A percentile compares a stretch with the other conserved stretches of the same genome.
phyloP scores from a whole-genome alignment of 768 basidiomycete species.

The Holtermanniella nyarrowii region DNA sequence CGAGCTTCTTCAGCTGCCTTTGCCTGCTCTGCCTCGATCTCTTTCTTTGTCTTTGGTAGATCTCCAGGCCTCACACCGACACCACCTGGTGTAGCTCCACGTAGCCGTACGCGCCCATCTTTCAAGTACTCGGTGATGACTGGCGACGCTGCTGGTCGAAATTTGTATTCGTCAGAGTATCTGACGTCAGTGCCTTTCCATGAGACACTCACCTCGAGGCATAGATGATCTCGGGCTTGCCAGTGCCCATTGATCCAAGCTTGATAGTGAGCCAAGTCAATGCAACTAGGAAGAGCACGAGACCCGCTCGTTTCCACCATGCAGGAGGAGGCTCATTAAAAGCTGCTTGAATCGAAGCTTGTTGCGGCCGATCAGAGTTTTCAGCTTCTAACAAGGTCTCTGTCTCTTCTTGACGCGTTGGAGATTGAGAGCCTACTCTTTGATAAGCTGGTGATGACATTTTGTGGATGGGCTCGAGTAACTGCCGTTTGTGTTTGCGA shows the following conservation, averaged over 20 bases:
- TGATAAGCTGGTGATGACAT: constrained; percentile 8
- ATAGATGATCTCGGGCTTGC: constrained; percentile 49
- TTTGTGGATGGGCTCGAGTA: too few relatives aligned
- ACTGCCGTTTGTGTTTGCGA: too few relatives aligned
- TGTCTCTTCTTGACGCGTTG: background rate
- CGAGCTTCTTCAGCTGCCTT: constrained; percentile 29
- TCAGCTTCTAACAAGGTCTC: background rate
- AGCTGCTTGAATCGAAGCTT: constrained; percentile 25
- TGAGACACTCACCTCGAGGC: constrained; percentile 50
- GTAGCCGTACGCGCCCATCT: constrained; percentile 57
- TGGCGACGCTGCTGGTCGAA: constrained; percentile 73
- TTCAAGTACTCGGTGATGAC: constrained; percentile 65
- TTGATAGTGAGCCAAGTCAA: constrained; percentile 47
- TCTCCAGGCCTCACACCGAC: constrained; percentile 32
- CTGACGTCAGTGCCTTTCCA: constrained; percentile 41
- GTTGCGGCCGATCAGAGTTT: constrained; percentile 29
- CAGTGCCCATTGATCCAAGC: constrained; percentile 33
- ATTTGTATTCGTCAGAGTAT: constrained; percentile 73
- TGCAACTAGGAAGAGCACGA: constrained; percentile 44
- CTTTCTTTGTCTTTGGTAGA: constrained; percentile 24
- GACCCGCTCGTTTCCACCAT: constrained; percentile 46
- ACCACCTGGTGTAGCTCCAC: constrained; percentile 55
- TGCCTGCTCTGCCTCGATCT: constrained; percentile 21
- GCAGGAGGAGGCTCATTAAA: constrained; percentile 47
- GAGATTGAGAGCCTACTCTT: constrained; percentile 6